phyloP scores from a whole-genome alignment of 768 basidiomycete species.

The Collybia sordida region DNA sequence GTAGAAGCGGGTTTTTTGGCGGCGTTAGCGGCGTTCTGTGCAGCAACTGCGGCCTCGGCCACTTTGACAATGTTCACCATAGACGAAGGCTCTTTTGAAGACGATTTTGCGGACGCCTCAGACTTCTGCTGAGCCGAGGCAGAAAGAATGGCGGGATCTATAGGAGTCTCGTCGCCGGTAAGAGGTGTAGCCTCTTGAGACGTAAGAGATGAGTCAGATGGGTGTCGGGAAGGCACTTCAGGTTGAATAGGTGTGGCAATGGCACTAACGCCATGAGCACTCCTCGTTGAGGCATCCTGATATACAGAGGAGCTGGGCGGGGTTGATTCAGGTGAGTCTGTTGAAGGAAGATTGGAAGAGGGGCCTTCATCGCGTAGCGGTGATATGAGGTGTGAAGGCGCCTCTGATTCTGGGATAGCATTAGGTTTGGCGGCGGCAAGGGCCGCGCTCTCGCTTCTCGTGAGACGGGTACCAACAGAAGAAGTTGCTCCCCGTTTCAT shows the following conservation, averaged over 20 bases:
- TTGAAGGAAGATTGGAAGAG: slow-evolving; percentile 4
- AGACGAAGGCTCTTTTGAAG: slow-evolving; percentile 16
- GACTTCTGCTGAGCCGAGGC: not conserved
- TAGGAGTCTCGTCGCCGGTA: slow-evolving; percentile 3
- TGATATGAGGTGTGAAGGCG: not conserved
- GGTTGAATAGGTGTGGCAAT: not conserved
- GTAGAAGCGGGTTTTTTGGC: slow-evolving; percentile 7
- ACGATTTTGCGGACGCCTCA: not conserved
- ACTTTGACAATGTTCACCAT: slow-evolving; percentile 37
- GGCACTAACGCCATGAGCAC: not conserved
- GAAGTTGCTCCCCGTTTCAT: slow-evolving; percentile 9
- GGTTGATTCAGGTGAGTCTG: not conserved
- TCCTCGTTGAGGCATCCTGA: not conserved
- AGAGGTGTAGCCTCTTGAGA: not conserved
- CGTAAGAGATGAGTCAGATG: not conserved
- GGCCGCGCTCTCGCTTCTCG: slow-evolving; percentile 9
- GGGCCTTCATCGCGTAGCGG: too few relatives aligned
- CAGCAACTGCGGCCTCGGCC: slow-evolving; percentile 35
- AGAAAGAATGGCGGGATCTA: slow-evolving; percentile 15
- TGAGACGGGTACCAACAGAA: slow-evolving; percentile 7
- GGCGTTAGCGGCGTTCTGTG: slow-evolving; percentile 22
- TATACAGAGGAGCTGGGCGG: not conserved
- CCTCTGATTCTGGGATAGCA: slow-evolving; percentile 10
- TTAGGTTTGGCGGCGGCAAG: slow-evolving; percentile 3
- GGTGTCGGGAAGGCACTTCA: not conserved